A percentile compares a stretch with the other conserved stretches of the same genome.
Conservation (phyloP, 2,329 filamentous ascomycete genomes). For the Aspergillus awamori region DNA sequence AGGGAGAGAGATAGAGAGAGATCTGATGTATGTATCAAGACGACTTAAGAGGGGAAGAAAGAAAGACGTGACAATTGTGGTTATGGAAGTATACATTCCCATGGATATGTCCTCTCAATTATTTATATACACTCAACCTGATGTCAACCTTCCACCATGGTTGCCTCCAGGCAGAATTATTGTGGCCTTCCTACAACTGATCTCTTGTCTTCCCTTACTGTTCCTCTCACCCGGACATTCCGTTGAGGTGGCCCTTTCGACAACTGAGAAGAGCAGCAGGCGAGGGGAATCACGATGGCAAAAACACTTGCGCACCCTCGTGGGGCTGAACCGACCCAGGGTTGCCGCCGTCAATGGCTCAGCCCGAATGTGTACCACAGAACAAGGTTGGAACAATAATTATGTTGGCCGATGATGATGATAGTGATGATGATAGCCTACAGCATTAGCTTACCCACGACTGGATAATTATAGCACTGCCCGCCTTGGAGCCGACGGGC, state of each 20-base stretch:
- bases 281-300: constrained; percentile 17
- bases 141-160: neutral
- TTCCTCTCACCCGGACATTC: neutral
- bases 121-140: neutral
- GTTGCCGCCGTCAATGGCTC: constrained; percentile 21
- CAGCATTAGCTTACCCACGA: neutral
- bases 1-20: neutral
- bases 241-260: constrained; percentile 13
- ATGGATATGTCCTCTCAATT: neutral
- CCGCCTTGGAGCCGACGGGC: neutral
- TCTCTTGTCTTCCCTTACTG: neutral
- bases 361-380: constrained; percentile 20
- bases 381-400: constrained; percentile 17
- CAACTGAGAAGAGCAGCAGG: neutral
- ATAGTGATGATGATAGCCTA: constrained; percentile 3
- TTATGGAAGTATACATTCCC: neutral
- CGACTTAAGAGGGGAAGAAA: neutral
- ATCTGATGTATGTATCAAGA: too few species aligned
- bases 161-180: constrained; percentile 24
- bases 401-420: neutral
- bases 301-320: constrained; percentile 28
- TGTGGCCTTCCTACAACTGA: neutral
- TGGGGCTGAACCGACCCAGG: constrained; percentile 26
- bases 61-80: neutral
- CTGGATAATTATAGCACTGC: constrained; percentile 5